Evolutionary conservation across 2,329 filamentous ascomycete genomes (phyloP).

Genomic region (Hymenoscyphus repandus): DNA sequence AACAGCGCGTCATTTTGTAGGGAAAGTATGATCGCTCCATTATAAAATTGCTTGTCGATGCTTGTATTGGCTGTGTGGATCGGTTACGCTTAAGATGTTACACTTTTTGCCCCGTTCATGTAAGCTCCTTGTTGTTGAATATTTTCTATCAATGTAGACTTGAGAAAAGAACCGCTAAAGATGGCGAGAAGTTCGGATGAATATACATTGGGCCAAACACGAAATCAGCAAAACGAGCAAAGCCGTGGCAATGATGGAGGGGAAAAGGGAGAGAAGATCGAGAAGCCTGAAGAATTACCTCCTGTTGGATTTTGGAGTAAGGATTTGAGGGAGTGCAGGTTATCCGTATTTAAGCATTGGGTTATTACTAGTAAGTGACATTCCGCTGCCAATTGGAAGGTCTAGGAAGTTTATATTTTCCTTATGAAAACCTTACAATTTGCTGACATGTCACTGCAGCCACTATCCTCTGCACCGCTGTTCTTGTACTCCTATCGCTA

Average conservation of each 20-base stretch:
- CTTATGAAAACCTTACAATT: too few species aligned
- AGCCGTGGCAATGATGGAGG: background rate
- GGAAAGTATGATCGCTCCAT: too few species aligned
- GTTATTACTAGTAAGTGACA: slow-evolving; percentile 16
- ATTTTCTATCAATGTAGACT: too few species aligned
- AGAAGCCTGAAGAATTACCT: slow-evolving; percentile 5
- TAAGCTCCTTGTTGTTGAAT: too few species aligned
- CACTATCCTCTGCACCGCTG: slow-evolving; percentile 48
- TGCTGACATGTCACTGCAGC: slow-evolving; percentile 28
- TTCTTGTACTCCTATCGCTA: slow-evolving; percentile 50
- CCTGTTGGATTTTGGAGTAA: slow-evolving; percentile 21
- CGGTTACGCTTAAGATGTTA: too few species aligned
- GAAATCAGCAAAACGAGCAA: background rate
- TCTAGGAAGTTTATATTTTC: too few species aligned
- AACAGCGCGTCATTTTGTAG: too few species aligned
- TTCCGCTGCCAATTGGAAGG: too few species aligned
- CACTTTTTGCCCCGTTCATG: too few species aligned
- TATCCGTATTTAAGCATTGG: slow-evolving; percentile 19
- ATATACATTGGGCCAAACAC: background rate
- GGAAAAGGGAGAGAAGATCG: slow-evolving; percentile 8
- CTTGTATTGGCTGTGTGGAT: too few species aligned
- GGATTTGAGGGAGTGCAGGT: slow-evolving; percentile 15
- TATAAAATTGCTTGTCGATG: too few species aligned
- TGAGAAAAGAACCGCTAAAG: background rate
- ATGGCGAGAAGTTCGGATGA: background rate